phyloP scores from a whole-genome alignment of 2,329 filamentous ascomycete species.

The Colletotrichum sp. region DNA sequence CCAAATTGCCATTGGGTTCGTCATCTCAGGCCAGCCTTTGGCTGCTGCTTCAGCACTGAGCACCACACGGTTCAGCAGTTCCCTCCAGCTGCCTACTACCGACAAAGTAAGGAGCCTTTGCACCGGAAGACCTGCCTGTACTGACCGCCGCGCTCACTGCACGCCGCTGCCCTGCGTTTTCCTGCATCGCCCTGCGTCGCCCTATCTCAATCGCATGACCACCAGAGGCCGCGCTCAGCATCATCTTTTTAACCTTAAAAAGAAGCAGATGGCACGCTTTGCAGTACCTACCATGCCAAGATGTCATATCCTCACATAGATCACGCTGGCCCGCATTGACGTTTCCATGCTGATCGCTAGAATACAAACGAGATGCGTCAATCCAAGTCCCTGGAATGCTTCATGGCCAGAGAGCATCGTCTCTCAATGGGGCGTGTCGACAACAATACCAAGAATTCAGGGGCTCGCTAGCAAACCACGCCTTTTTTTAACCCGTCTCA shows the following conservation, averaged over 20 bases:
- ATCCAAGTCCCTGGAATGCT: not conserved
- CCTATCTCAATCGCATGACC: not conserved
- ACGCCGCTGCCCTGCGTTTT: not conserved
- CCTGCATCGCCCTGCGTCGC: not conserved
- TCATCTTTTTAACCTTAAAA: not conserved
- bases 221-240: not conserved
- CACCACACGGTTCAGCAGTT: constrained; percentile 16
- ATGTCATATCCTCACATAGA: not conserved
- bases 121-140: not conserved
- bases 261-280: not conserved
- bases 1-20: not conserved
- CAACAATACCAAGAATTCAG: not conserved
- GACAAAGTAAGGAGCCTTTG: not conserved
- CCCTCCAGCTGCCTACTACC: not conserved
- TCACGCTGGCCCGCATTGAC: not conserved
- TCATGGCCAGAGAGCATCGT: not conserved
- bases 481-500: not conserved
- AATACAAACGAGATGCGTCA: not conserved
- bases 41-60: not conserved
- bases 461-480: not conserved
- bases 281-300: not conserved
- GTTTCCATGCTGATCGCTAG: not conserved
- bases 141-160: not conserved
- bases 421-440: not conserved
- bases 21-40: not conserved